Evolutionary conservation across 148 eudicot genomes (phyloP).

Genomic region (Fagopyrum tataricum): DNA sequence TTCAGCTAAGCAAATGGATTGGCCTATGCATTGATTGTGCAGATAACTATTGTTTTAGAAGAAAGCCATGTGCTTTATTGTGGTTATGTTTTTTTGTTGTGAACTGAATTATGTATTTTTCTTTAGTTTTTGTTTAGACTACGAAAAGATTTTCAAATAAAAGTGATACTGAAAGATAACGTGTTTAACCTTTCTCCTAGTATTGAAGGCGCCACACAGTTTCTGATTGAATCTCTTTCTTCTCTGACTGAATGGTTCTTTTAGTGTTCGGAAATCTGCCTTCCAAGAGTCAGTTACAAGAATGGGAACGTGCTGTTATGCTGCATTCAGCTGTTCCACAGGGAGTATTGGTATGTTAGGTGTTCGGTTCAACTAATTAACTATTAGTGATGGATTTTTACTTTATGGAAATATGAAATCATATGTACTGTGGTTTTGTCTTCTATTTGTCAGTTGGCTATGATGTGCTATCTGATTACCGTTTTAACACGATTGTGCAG

Average conservation of each 20-base stretch:
- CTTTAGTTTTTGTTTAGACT: background rate
- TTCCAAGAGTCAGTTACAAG: conserved; percentile 72
- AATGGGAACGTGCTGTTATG: conserved; percentile 91
- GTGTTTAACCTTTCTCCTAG: too few relatives aligned
- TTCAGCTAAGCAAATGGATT: background rate
- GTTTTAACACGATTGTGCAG: conserved; percentile 36
- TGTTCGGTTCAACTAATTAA: background rate
- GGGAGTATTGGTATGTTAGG: conserved; percentile 63
- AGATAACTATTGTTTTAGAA: too few relatives aligned
- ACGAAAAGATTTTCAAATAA: background rate
- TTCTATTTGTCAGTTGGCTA: background rate
- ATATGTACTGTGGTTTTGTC: background rate
- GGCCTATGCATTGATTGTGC: too few relatives aligned
- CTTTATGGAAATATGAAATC: background rate
- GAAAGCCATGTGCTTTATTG: too few relatives aligned
- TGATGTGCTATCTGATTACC: background rate
- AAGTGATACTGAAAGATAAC: background rate
- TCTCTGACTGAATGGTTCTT: conserved; percentile 11
- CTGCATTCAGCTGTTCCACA: conserved; percentile 99
- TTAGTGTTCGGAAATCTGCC: conserved; percentile 96
- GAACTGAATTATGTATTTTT: background rate
- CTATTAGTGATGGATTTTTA: background rate
- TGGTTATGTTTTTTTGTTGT: background rate
- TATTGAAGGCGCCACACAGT: background rate
- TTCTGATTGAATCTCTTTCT: conserved; percentile 1